Conservation (phyloP, 352 stramenopile genomes). For the Globisporangium heterothallicum region DNA sequence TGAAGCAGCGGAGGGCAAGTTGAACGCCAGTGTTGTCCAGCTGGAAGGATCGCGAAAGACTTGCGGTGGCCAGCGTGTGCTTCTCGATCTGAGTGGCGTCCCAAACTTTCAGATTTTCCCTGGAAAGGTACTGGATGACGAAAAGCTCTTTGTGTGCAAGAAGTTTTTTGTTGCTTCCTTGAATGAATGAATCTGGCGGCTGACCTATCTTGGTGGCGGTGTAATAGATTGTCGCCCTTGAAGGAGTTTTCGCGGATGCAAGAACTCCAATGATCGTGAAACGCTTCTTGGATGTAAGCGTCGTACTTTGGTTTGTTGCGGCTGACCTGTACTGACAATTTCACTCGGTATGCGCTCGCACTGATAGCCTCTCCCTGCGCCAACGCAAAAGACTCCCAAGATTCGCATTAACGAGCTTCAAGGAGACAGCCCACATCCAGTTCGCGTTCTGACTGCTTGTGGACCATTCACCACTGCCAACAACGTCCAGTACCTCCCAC, state of each 20-base stretch:
- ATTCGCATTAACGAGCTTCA: slow-evolving; percentile 44
- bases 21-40: slow-evolving; percentile 79
- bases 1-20: slow-evolving; percentile 75
- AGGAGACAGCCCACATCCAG: slow-evolving; percentile 26
- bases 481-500: slow-evolving; percentile 93
- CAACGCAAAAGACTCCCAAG: slow-evolving; percentile 40
- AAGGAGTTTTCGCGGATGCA: slow-evolving; percentile 67
- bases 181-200: background rate
- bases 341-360: background rate
- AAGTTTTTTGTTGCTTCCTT: slow-evolving; percentile 1
- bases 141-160: too few species aligned
- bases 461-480: slow-evolving; percentile 94
- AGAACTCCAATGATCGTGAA: slow-evolving; percentile 74
- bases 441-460: slow-evolving; percentile 87
- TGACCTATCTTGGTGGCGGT: background rate
- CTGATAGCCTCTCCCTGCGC: slow-evolving; percentile 26
- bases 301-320: slow-evolving; percentile 20
- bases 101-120: slow-evolving; percentile 76
- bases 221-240: slow-evolving; percentile 67
- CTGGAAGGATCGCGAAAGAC: slow-evolving; percentile 79
- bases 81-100: slow-evolving; percentile 66
- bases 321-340: too few species aligned
- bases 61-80: slow-evolving; percentile 73
- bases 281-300: slow-evolving; percentile 69
- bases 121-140: slow-evolving; percentile 77